These are phyloP conservation scores for Candida endomychidarum DNA, from an alignment of 805 yeast species.

Conservation along the genomic window DNA sequence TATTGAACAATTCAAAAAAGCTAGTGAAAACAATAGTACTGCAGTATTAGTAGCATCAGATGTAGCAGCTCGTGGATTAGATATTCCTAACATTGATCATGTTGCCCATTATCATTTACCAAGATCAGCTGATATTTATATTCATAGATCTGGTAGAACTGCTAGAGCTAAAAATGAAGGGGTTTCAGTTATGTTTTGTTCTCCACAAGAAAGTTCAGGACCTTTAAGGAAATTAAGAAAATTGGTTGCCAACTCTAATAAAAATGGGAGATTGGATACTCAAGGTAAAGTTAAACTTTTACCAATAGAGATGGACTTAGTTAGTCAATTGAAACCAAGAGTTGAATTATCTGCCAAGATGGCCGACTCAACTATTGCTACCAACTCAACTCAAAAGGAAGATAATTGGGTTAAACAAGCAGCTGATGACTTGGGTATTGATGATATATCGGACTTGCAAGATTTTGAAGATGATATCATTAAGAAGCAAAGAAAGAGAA, in stretches of 20 bases:
- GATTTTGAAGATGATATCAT: constrained; percentile 62
- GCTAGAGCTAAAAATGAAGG: constrained; percentile 94
- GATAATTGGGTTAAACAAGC: constrained; percentile 84
- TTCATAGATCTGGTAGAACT: constrained; percentile 98
- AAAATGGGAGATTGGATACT: constrained; percentile 28
- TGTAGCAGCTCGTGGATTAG: constrained; percentile 98
- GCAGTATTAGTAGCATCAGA: constrained; percentile 89
- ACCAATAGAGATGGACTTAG: constrained; percentile 73
- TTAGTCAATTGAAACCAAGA: constrained; percentile 69
- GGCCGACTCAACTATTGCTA: constrained; percentile 67
- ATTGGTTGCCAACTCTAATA: constrained; percentile 41
- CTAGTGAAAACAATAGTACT: constrained; percentile 46
- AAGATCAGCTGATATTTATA: constrained; percentile 88
- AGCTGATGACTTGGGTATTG: constrained; percentile 90
- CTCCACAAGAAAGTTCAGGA: constrained; percentile 91
- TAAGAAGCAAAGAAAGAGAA: constrained; percentile 58
- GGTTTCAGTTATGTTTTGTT: constrained; percentile 89
- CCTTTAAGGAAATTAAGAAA: constrained; percentile 76
- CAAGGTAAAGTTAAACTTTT: constrained; percentile 60
- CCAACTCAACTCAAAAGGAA: constrained; percentile 63
- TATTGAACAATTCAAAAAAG: constrained; percentile 72
- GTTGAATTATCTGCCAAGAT: constrained; percentile 67
- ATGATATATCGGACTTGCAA: constrained; percentile 62
- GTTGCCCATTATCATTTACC: constrained; percentile 96
- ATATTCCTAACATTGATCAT: constrained; percentile 86